These are phyloP conservation scores for Zymoseptoria ardabiliae DNA, from an alignment of 2,329 filamentous ascomycete species.

Conservation along the genomic window DNA sequence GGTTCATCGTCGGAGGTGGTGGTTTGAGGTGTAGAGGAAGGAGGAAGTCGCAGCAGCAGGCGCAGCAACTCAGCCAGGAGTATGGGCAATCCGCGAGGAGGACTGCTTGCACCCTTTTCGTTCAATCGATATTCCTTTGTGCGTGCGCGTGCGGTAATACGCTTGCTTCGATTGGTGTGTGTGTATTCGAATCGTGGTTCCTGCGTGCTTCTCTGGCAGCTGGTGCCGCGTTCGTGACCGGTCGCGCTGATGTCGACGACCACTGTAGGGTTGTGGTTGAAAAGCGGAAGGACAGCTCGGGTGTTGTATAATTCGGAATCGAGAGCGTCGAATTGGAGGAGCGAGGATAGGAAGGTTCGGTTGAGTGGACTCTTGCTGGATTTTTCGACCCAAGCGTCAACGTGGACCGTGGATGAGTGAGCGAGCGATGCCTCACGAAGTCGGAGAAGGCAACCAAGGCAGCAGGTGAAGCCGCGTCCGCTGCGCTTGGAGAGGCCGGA, in stretches of 20 bases:
- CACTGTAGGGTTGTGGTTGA: neutral
- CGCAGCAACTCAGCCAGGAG: neutral
- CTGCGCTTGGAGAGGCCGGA: neutral
- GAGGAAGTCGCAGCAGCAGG: neutral
- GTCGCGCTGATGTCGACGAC: neutral
- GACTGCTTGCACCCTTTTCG: neutral
- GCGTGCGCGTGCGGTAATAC: neutral
- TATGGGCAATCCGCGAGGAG: neutral
- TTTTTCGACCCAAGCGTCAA: neutral
- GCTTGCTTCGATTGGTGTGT: neutral
- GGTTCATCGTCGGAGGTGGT: conserved; percentile 4
- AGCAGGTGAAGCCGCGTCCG: neutral
- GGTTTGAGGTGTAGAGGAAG: neutral
- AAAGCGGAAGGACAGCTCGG: neutral
- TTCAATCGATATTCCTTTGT: neutral
- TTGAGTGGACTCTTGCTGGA: neutral
- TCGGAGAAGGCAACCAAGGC: neutral
- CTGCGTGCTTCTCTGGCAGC: neutral
- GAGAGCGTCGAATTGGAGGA: neutral
- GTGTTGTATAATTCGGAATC: neutral
- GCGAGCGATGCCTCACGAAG: neutral
- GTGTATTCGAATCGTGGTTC: neutral
- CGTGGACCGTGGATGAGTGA: neutral
- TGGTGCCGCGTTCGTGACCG: neutral
- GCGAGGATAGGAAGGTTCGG: neutral